phyloP scores from a whole-genome alignment of 345 rosid genomes.

The Camelina hispida region DNA sequence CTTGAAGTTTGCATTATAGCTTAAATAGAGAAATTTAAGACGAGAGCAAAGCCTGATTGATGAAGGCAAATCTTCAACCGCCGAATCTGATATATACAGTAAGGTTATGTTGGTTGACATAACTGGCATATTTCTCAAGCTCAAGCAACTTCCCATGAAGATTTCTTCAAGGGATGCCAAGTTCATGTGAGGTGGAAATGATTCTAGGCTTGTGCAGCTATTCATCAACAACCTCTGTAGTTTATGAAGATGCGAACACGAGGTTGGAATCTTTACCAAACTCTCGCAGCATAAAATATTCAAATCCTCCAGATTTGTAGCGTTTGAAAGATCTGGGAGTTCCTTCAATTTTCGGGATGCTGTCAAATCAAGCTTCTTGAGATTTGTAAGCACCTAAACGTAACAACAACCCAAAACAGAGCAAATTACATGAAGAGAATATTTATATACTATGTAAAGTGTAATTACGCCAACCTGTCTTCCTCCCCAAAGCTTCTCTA shows the following conservation, averaged over 20 bases:
- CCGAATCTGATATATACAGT: neutral
- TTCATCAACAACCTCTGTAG: neutral
- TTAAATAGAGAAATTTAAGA: neutral
- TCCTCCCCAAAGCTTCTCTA: slow-evolving; percentile 43
- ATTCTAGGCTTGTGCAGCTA: slow-evolving; percentile 22
- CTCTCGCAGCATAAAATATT: neutral
- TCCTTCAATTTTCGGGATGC: neutral
- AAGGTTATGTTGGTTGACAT: slow-evolving; percentile 16
- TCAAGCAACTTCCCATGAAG: slow-evolving; percentile 19
- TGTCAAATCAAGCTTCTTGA: slow-evolving; percentile 17
- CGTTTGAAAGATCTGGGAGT: slow-evolving; percentile 37
- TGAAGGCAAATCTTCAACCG: slow-evolving; percentile 7
- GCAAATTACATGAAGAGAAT: neutral
- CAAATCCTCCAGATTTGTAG: slow-evolving; percentile 5
- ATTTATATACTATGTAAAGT: neutral
- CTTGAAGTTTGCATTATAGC: neutral
- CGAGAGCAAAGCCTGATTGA: neutral
- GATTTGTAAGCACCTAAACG: slow-evolving; percentile 22
- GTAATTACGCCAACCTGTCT: slow-evolving; percentile 27
- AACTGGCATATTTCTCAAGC: slow-evolving; percentile 30
- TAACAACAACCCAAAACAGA: neutral
- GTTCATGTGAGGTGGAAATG: slow-evolving; percentile 24
- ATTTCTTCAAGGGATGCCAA: slow-evolving; percentile 10
- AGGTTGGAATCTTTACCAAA: too few species aligned
- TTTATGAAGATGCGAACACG: too few species aligned